phyloP scores from a whole-genome alignment of 768 basidiomycete species.

The Lactarius hatsudake region DNA sequence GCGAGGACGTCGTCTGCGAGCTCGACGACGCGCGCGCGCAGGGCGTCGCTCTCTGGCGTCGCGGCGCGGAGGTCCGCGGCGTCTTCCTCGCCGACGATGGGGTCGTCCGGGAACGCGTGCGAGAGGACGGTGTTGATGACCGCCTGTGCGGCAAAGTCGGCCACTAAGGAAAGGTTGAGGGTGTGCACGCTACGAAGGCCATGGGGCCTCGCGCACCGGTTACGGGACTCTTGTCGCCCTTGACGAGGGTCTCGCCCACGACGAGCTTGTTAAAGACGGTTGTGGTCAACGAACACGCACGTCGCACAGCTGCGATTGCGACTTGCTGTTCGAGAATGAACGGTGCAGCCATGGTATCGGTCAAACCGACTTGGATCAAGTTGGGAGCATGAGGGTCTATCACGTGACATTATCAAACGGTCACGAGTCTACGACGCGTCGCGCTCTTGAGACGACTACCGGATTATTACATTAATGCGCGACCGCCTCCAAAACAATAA shows the following conservation, averaged over 20 bases:
- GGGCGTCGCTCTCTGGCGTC: constrained; percentile 32
- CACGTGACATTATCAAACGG: background rate
- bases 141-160: constrained; percentile 92
- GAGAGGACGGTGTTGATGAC: constrained; percentile 80
- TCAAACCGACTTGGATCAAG: too few relatives aligned
- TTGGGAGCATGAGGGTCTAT: background rate
- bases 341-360: constrained; percentile 46
- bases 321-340: constrained; percentile 72
- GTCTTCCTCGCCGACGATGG: constrained; percentile 95
- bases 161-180: constrained; percentile 51
- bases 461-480: background rate
- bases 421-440: background rate
- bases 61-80: constrained; percentile 66
- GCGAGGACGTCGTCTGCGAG: constrained; percentile 81
- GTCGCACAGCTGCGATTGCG: constrained; percentile 80
- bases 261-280: constrained; percentile 85
- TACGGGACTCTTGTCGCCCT: constrained; percentile 80
- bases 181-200: background rate
- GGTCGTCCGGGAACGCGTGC: constrained; percentile 77
- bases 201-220: constrained; percentile 40
- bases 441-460: background rate
- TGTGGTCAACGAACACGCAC: constrained; percentile 81
- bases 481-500: background rate
- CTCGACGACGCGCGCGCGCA: constrained; percentile 67
- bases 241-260: constrained; percentile 81